These are phyloP conservation scores for Arabidopsis arenosa DNA, from an alignment of 345 rosid species.

Conservation along the genomic window DNA sequence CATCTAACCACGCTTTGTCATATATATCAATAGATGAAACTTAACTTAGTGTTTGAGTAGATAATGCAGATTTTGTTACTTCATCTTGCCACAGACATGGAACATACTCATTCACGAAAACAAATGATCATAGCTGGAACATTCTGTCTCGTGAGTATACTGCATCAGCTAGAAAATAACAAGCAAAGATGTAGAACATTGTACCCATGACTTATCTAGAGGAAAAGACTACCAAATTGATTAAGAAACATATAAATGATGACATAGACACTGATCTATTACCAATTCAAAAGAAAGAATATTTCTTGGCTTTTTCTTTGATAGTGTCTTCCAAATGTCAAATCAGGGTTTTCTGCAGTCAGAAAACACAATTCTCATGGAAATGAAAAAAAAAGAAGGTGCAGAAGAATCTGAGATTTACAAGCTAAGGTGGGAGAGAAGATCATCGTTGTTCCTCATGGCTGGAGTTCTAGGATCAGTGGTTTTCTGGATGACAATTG, in stretches of 20 bases:
- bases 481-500: neutral
- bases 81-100: neutral
- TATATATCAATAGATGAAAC: too few relatives aligned
- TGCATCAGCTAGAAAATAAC: slow-evolving; percentile 8
- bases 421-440: slow-evolving; percentile 24
- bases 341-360: neutral
- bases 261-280: neutral
- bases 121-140: slow-evolving; percentile 7
- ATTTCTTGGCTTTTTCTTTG: slow-evolving; percentile 17
- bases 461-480: slow-evolving; percentile 18
- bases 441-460: slow-evolving; percentile 13
- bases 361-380: neutral
- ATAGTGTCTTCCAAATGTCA: slow-evolving; percentile 26
- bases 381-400: neutral
- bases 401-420: slow-evolving; percentile 9
- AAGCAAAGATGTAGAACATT: neutral
- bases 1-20: neutral
- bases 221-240: neutral
- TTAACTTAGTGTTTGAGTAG: too few relatives aligned
- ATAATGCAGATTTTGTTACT: neutral
- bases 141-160: slow-evolving; percentile 5
- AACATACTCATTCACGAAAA: slow-evolving; percentile 6
- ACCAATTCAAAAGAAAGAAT: slow-evolving; percentile 13
- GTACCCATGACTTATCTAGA: neutral
- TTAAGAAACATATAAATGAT: slow-evolving; percentile 5